Base-by-base conservation (phyloP, 2,329 filamentous ascomycete species). In the Pseudogymnoascus sp. region DNA sequence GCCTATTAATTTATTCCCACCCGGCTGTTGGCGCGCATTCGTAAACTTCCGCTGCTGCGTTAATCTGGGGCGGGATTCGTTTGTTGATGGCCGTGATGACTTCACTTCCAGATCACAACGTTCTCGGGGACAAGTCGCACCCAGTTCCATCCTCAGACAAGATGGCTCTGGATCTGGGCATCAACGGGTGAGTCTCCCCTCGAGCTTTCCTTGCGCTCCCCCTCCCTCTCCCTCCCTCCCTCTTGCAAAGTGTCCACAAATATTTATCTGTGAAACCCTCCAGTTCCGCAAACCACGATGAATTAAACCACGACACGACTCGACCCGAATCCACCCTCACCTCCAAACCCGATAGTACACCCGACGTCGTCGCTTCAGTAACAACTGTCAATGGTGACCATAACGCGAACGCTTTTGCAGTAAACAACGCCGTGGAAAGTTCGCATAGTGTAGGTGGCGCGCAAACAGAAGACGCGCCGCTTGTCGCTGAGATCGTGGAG, bases 111-210 rank as follows among this genome's bases (percentile, higher is more conserved):
- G 64, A 71, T 65, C 70, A 72, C 64, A 67, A 69, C 54, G 67
- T 63, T 31, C 69, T 77, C 71, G 81, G 82, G 70, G 74, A 80
- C 70, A 86, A 84, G 76, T 75, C 77, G 71, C 77, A 75, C 72
- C 76, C 79, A 67, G 70, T 73, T 72, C 71, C 75, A 73, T 75
- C 77, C 70, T 74, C 76, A 71, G 78, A 79, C 70, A 78, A 77
- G 69, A 82, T 82, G 79, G 77, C 80, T 65, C 75, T 83, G 64
- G 78, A 83, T 70, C 73, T 76, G 66, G 77, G 81, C 51, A 76
- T 82, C 70, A 84, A 86, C 72, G 83, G 83, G 85, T 87, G 77
- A 81, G 84, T 83, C 71, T 72, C 36, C 68, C 70, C 70, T 72
- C 69, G 69, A 64, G 62, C 42, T 69, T 63, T 66, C 68, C 61